Percentiles rank a stretch among this genome's conserved stretches.
Evolutionary conservation across 2,329 filamentous ascomycete species (phyloP).

Genomic region (Aureobasidium zeae): DNA sequence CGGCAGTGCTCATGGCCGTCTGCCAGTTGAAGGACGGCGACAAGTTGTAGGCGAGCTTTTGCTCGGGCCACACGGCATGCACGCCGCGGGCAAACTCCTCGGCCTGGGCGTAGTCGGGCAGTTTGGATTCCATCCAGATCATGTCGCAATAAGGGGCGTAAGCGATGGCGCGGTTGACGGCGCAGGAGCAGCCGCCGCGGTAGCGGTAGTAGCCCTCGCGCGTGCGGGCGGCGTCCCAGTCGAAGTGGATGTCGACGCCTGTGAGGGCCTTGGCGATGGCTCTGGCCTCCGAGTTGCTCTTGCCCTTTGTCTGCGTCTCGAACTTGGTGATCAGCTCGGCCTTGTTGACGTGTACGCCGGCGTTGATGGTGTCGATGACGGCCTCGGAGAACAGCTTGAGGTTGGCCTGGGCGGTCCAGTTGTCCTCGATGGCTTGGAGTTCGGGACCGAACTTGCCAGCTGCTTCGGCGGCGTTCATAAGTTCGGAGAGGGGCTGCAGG

Average conservation of each 20-base stretch:
- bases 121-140: constrained; percentile 99
- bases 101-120: constrained; percentile 84
- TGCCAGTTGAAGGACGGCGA: constrained; percentile 99
- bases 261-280: constrained; percentile 68
- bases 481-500: constrained; percentile 75
- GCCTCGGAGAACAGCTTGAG: constrained; percentile 88
- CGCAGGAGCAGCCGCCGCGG: constrained; percentile 82
- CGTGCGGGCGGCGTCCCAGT: constrained; percentile 91
- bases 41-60: constrained; percentile 98
- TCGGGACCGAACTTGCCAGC: constrained; percentile 70
- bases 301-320: constrained; percentile 60
- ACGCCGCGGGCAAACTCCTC: constrained; percentile 89
- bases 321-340: constrained; percentile 58
- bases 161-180: constrained; percentile 79
- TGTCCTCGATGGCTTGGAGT: constrained; percentile 86
- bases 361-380: constrained; percentile 71
- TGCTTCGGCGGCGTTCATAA: constrained; percentile 79
- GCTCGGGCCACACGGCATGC: constrained; percentile 88
- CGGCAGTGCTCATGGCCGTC: constrained; percentile 78
- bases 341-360: constrained; percentile 59
- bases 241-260: constrained; percentile 75
- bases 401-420: constrained; percentile 68
- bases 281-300: constrained; percentile 74
- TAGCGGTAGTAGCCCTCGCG: constrained; percentile 93
- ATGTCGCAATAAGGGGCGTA: constrained; percentile 66